Evolutionary conservation across 352 stramenopile species (phyloP).

Genomic region (Pythium aquatile): DNA sequence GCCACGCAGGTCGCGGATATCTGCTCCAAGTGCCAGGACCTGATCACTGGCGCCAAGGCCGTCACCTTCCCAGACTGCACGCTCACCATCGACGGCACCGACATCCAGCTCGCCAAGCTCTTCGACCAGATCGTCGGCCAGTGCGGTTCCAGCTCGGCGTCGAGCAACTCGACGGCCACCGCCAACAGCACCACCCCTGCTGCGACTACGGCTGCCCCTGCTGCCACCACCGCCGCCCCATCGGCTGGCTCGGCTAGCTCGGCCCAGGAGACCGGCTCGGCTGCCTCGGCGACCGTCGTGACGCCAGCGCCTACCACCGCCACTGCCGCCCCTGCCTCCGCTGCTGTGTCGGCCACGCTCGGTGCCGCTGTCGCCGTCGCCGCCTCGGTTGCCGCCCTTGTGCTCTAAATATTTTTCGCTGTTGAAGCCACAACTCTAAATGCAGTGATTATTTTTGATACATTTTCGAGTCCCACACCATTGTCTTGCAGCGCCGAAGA

Average conservation of each 20-base stretch:
- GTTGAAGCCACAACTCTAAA: too few species aligned
- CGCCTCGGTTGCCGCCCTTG: neutral
- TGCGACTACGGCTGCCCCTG: neutral
- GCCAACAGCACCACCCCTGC: constrained; percentile 2
- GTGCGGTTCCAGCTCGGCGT: neutral
- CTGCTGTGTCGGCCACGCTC: neutral
- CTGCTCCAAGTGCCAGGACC: constrained; percentile 16
- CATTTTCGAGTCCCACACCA: too few species aligned
- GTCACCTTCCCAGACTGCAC: constrained; percentile 6
- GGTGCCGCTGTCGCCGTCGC: neutral
- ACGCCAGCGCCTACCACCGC: neutral
- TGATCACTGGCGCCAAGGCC: constrained; percentile 2
- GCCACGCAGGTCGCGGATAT: constrained; percentile 11
- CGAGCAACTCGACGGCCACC: neutral
- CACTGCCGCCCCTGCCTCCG: neutral
- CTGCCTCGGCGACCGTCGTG: neutral
- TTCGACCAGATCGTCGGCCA: constrained; percentile 5
- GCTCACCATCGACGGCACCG: constrained; percentile 1
- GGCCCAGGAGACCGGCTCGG: neutral
- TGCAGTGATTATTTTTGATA: too few species aligned
- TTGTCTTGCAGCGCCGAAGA: too few species aligned
- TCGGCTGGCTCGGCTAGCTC: neutral
- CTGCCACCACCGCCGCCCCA: neutral
- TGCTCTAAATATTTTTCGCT: too few species aligned
- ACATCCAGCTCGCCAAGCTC: constrained; percentile 1